Evolutionary conservation across 768 basidiomycete genomes (phyloP).

Genomic region (Macrocybe gigantea): DNA sequence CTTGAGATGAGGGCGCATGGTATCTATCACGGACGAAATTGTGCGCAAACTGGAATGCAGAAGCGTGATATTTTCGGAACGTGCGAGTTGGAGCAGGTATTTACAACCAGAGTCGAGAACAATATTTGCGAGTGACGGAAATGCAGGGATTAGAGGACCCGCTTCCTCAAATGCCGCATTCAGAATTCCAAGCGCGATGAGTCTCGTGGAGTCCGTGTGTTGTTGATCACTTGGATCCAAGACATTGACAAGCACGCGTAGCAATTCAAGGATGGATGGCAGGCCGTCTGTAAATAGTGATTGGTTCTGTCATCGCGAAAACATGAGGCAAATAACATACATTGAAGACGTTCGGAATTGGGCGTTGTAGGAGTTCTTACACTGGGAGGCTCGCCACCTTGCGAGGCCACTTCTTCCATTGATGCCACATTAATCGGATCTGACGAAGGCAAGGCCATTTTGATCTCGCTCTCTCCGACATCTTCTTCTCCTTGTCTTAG

Average conservation of each 20-base stretch:
- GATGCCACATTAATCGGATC: too few relatives aligned
- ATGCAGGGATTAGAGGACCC: conserved; percentile 68
- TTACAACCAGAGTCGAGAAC: conserved; percentile 90
- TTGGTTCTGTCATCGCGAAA: conserved; percentile 1
- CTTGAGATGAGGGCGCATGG: conserved; percentile 82
- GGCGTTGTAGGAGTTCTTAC: conserved; percentile 17
- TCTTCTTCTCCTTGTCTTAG: conserved; percentile 46
- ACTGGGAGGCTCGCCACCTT: conserved; percentile 5
- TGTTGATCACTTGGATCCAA: conserved; percentile 92
- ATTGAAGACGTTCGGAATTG: conserved; percentile 30
- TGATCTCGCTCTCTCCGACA: conserved; percentile 48
- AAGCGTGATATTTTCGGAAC: conserved; percentile 80
- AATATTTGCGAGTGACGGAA: conserved; percentile 71
- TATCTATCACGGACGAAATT: conserved; percentile 83
- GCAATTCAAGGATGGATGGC: conserved; percentile 86
- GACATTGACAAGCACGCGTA: conserved; percentile 92
- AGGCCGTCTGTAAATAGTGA: conserved; percentile 62
- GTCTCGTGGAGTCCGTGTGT: conserved; percentile 93
- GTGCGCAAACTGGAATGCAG: conserved; percentile 79
- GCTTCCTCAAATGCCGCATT: conserved; percentile 85
- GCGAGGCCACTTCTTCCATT: conserved; percentile 3
- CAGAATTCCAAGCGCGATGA: conserved; percentile 82
- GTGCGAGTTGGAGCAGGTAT: conserved; percentile 93
- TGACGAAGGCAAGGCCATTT: conserved; percentile 47
- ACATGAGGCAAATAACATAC: conserved; percentile 21